phyloP scores from a whole-genome alignment of 2,329 filamentous ascomycete species.

The Claviceps digitariae region DNA sequence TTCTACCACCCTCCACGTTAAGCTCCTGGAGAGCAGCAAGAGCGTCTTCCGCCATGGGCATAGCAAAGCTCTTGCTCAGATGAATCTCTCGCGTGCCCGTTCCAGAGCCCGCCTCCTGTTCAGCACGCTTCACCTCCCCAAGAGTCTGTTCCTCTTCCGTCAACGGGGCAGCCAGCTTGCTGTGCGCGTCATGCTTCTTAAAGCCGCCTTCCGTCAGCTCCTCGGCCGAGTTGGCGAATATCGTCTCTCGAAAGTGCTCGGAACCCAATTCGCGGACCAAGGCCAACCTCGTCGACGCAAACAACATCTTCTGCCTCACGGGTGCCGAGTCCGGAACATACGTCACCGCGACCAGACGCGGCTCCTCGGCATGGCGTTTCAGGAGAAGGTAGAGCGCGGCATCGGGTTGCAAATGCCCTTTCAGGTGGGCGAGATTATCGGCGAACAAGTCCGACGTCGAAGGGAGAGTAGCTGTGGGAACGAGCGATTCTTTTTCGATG shows the following conservation, averaged over 20 bases:
- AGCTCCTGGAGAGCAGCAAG: slow-evolving; percentile 49
- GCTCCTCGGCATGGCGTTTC: slow-evolving; percentile 45
- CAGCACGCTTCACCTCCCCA: slow-evolving; percentile 59
- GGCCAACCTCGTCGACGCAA: slow-evolving; percentile 63
- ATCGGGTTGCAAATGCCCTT: slow-evolving; percentile 49
- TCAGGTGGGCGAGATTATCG: slow-evolving; percentile 48
- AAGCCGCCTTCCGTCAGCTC: slow-evolving; percentile 61
- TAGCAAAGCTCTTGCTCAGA: slow-evolving; percentile 40
- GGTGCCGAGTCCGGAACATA: slow-evolving; percentile 69
- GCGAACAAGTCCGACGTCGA: slow-evolving; percentile 44
- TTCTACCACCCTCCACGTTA: slow-evolving; percentile 33
- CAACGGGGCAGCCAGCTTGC: slow-evolving; percentile 50
- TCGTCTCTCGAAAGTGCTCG: slow-evolving; percentile 63
- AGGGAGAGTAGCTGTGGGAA: slow-evolving; percentile 42
- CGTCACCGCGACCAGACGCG: slow-evolving; percentile 55
- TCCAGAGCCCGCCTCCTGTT: slow-evolving; percentile 59
- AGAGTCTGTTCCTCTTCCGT: slow-evolving; percentile 66
- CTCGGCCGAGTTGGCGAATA: slow-evolving; percentile 56
- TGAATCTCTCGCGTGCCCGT: slow-evolving; percentile 48
- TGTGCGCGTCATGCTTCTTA: slow-evolving; percentile 57
- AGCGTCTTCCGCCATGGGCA: slow-evolving; percentile 50
- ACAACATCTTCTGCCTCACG: slow-evolving; percentile 78
- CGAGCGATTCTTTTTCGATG: slow-evolving; percentile 55
- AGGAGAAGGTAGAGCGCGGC: slow-evolving; percentile 63
- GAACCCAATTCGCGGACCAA: slow-evolving; percentile 63